Base-by-base conservation (phyloP, 2,329 filamentous ascomycete genomes). In the Alternaria rosae region DNA sequence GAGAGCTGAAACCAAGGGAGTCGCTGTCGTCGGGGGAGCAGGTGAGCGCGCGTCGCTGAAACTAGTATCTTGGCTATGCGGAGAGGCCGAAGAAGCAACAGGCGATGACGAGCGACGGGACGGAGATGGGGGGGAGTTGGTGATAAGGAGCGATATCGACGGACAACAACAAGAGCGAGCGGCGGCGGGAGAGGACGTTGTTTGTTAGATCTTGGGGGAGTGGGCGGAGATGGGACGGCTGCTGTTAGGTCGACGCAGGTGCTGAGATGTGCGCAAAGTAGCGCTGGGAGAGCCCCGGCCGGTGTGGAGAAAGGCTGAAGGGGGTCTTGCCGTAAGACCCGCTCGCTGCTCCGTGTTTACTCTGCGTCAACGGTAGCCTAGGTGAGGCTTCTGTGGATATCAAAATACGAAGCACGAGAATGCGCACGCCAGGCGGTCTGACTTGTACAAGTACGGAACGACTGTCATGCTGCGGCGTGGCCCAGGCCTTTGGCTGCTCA, bases 21-120 rank as follows among this genome's bases (percentile, higher is more conserved):
- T 61, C 51, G 62, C 32, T 50, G 32, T 35, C 25, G 45, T 63
- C 53, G 44, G 57, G 69, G 60, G 23, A 48, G 57, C 48, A 57
- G 58, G 59, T 59, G 66, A 59, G 64, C 54, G 48, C 59, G 59
- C 42, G 59, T 57, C 54, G 64, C 71, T 75, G 73, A 76, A 75
- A 67, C 62, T 61, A 50, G 54, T 54, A 57, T 59, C 70, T 71
- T 73, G 69, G 70, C 68, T 60, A 64, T 65, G 70, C 66, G 70
- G 67, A 69, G 67, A 65, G 60, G 61, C 64, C 64, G 61, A 61
- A 51, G 57, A 60, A 55, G 64, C 59, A 57, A 56, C 4, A 35
- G 35, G 23, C 25, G 25, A 35, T 20, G 32, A 45, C 42, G 8
- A 54, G 44, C 52, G 52, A 28, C 21, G 50, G 54, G 15, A 21